Evolutionary conservation across 441 rosid species (phyloP).

Genomic region (Dalechampia spathulata): DNA sequence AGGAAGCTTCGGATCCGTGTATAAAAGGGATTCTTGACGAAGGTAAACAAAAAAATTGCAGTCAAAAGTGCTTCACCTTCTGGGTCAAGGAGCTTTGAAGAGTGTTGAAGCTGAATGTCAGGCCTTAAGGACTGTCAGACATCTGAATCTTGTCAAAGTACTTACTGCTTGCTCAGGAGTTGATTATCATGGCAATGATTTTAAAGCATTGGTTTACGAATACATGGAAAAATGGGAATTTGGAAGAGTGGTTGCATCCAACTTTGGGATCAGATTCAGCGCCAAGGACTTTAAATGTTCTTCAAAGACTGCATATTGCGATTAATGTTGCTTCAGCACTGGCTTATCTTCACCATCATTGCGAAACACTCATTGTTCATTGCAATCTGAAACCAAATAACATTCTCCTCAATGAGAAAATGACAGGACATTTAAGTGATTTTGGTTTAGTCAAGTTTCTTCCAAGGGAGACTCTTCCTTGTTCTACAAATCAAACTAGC

Average conservation of each 20-base stretch:
- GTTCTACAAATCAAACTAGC: background rate
- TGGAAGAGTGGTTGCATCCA: slow-evolving; percentile 4
- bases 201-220: slow-evolving; percentile 7
- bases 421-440: slow-evolving; percentile 5
- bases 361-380: background rate
- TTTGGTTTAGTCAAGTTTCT: background rate
- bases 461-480: too few species aligned
- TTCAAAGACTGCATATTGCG: background rate
- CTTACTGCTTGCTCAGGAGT: slow-evolving; percentile 6
- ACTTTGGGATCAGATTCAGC: background rate
- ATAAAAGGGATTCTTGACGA: slow-evolving; percentile 3
- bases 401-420: slow-evolving; percentile 4
- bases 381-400: slow-evolving; percentile 2
- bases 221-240: slow-evolving; percentile 6
- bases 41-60: background rate
- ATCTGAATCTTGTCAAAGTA: slow-evolving; percentile 1
- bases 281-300: background rate
- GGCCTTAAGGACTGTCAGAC: background rate
- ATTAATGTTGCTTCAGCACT: slow-evolving; percentile 8
- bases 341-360: background rate
- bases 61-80: slow-evolving; percentile 8
- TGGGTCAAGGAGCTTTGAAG: background rate
- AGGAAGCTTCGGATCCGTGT: slow-evolving; percentile 4
- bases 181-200: slow-evolving; percentile 4
- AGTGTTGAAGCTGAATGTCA: slow-evolving; percentile 5